phyloP scores from a whole-genome alignment of 176 grass and related monocot genomes.

The Lolium perenne region DNA sequence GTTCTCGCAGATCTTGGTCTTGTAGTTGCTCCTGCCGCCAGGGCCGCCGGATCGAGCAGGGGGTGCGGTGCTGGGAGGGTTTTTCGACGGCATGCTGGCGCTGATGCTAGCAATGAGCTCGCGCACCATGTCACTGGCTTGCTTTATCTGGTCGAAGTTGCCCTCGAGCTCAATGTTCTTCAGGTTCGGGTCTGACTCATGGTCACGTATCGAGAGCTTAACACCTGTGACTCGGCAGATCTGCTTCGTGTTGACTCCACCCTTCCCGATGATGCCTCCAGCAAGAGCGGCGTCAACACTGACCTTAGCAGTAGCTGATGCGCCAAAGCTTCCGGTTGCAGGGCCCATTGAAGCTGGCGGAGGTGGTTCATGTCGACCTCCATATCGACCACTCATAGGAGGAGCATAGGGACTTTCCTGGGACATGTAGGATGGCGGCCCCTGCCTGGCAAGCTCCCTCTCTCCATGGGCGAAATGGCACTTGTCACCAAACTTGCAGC shows the following conservation, averaged over 20 bases:
- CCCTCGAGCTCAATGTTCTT: conserved; percentile 97
- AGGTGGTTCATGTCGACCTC: conserved; percentile 50
- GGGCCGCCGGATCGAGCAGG: conserved; percentile 15
- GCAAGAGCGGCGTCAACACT: conserved; percentile 87
- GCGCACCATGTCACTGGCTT: conserved; percentile 79
- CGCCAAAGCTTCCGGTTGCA: conserved; percentile 72
- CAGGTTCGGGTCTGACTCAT: conserved; percentile 67
- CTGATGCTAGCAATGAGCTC: conserved; percentile 79
- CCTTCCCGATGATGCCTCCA: conserved; percentile 90
- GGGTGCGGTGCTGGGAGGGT: background rate
- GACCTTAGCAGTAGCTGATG: conserved; percentile 86
- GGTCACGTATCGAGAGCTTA: conserved; percentile 80
- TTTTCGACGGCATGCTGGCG: conserved; percentile 38
- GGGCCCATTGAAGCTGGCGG: conserved; percentile 44
- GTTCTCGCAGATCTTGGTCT: conserved; percentile 90
- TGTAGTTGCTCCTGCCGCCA: conserved; percentile 70
- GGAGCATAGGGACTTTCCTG: conserved; percentile 53
- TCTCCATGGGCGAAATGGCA: conserved; percentile 88
- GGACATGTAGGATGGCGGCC: conserved; percentile 37
- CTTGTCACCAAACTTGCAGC: conserved; percentile 87
- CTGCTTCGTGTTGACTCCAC: conserved; percentile 89
- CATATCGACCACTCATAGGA: conserved; percentile 57
- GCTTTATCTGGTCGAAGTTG: conserved; percentile 92
- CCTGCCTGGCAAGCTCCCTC: conserved; percentile 64
- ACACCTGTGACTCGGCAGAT: conserved; percentile 77